Evolutionary conservation across 768 basidiomycete genomes (phyloP), one percentile per base, ranked within the genome.

Genomic region (Lentinus tigrinus): DNA sequence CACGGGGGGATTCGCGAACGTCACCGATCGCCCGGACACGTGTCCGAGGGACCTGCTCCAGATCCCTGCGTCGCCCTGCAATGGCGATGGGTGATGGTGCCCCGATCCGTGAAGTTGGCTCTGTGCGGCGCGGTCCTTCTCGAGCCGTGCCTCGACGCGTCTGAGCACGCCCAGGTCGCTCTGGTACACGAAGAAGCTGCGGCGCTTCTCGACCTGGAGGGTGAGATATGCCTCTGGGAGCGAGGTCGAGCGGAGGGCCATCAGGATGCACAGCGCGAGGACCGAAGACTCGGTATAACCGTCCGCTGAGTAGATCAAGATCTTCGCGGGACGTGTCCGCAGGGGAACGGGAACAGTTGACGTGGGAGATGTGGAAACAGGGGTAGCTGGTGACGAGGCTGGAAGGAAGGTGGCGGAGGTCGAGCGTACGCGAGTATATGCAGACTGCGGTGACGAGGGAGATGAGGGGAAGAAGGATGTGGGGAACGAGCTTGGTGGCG

Each of bases 271-370:
- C 52, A 98, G 78, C 21, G 94, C 95, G 52, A 93, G 85, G 6
- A 95, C 85, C 24, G 89, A 90, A 10, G 91, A 90, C 72, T 98
- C 95, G 23, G 96, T 98, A 75, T 96, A 94, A 48, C 92, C 93
- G 70, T 95, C 93, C 17, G 87, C 82, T 17, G 88, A 89, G 72
- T 93, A 91, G 27, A 95, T 71, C 60, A 95, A 80, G 54, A 95
- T 75, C 68, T 92, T 91, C 54, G 86, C 75, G 5, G 89, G 89
- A 55, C 73, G 77, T 27, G 82, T 81, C 59, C 79, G 82, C 27
- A 72, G 36, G 24, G 64, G 39, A 51, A 60, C 56, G 28, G 54
- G 56, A 26, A 50, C 27, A 26, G 43, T 43, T 21, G 56, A 60
- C 17, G 53, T 55, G 16, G 58, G 58, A 37, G 47, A 52, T 11